Percentiles rank a stretch among this genome's conserved stretches.
These are phyloP conservation scores for Gymnopilus dilepis DNA, from an alignment of 768 basidiomycete genomes.

Conservation along the genomic window DNA sequence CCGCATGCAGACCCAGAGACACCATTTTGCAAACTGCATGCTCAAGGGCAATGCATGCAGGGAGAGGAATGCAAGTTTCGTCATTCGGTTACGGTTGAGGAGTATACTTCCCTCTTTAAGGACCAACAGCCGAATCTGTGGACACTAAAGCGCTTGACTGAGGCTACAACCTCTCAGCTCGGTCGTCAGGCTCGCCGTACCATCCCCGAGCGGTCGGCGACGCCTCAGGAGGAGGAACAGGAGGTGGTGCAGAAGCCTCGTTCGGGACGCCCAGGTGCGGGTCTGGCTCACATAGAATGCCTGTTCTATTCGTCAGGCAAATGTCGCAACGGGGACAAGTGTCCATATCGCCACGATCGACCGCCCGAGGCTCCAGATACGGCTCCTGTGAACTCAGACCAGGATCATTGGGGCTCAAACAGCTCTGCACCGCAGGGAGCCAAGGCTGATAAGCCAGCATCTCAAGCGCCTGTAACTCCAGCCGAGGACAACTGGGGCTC, in stretches of 20 bases:
- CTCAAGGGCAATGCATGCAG: slow-evolving; percentile 39
- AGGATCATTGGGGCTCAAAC: slow-evolving; percentile 11
- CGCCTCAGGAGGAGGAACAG: not conserved
- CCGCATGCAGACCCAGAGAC: slow-evolving; percentile 36
- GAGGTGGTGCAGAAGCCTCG: not conserved
- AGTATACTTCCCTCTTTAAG: slow-evolving; percentile 44
- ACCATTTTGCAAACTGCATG: slow-evolving; percentile 47
- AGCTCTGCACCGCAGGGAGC: not conserved
- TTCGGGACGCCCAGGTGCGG: not conserved
- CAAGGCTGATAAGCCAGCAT: slow-evolving; percentile 26
- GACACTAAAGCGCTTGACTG: slow-evolving; percentile 20
- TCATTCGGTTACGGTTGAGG: slow-evolving; percentile 44
- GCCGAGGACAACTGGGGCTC: too few species aligned
- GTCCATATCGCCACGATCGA: slow-evolving; percentile 34
- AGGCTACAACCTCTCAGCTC: not conserved
- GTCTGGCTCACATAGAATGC: slow-evolving; percentile 26
- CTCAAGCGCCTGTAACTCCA: too few species aligned
- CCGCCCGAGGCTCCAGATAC: slow-evolving; percentile 2
- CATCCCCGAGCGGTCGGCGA: not conserved
- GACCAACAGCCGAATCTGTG: slow-evolving; percentile 42
- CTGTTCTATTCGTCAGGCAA: slow-evolving; percentile 41
- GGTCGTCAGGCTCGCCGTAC: not conserved
- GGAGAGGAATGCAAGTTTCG: slow-evolving; percentile 42
- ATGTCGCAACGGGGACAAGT: slow-evolving; percentile 44
- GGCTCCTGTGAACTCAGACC: not conserved